phyloP scores from a whole-genome alignment of 2,329 filamentous ascomycete species.

The Aspergillus pseudonomiae region DNA sequence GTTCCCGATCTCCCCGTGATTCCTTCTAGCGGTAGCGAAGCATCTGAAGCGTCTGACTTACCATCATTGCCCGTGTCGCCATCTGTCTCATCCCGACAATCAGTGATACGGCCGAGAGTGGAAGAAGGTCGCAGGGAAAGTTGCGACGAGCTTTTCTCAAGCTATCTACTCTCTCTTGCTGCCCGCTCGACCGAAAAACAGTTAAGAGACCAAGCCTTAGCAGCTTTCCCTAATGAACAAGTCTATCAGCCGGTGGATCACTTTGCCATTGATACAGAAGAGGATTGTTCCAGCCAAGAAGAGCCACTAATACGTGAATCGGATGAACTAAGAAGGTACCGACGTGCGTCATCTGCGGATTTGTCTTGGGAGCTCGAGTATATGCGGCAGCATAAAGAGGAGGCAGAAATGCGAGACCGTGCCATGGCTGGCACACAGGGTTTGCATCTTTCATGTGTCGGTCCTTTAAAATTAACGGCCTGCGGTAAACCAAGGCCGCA shows the following conservation, averaged over 20 bases:
- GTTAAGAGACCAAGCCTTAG: constrained; percentile 66
- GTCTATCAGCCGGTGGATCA: constrained; percentile 50
- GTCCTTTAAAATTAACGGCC: constrained; percentile 9
- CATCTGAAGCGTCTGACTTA: constrained; percentile 42
- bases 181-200: constrained; percentile 79
- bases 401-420: constrained; percentile 54
- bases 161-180: constrained; percentile 77
- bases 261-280: constrained; percentile 47
- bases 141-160: constrained; percentile 74
- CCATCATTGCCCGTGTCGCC: constrained; percentile 47
- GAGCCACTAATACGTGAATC: constrained; percentile 8
- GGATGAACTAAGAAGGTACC: constrained; percentile 23
- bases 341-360: constrained; percentile 49
- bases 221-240: constrained; percentile 54
- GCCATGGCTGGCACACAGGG: constrained; percentile 36
- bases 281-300: constrained; percentile 37
- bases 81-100: constrained; percentile 29
- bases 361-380: constrained; percentile 75
- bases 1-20: constrained; percentile 65
- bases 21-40: constrained; percentile 62
- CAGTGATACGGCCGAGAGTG: constrained; percentile 36
- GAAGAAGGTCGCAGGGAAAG: constrained; percentile 51
- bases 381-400: constrained; percentile 76
- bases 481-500: constrained; percentile 8
- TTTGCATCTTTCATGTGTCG: constrained; percentile 36